Conservation (phyloP, 2,329 filamentous ascomycete species). For the Chaetomium strumarium region DNA sequence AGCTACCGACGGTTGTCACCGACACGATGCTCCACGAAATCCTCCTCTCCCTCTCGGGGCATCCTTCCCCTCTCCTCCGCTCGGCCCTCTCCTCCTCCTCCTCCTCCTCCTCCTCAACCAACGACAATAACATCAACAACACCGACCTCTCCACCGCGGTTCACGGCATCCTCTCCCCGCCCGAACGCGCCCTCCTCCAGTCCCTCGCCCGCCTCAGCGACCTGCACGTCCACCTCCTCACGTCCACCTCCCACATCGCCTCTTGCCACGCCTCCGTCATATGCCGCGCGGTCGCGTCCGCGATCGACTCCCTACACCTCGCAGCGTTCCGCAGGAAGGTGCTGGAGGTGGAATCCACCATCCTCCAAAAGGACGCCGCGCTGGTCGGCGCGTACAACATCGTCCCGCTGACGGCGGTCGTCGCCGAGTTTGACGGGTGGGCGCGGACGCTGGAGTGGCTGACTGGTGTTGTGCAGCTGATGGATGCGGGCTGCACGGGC, state of each 20-base stretch:
- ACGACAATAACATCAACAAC: too few species aligned
- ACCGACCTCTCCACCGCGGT: conserved; percentile 36
- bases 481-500: conserved; percentile 56
- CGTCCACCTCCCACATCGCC: conserved; percentile 60
- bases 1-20: background rate
- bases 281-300: conserved; percentile 78
- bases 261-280: conserved; percentile 71
- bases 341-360: conserved; percentile 72
- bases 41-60: conserved; percentile 89
- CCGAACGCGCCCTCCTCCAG: conserved; percentile 75
- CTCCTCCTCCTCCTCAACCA: background rate
- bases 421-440: conserved; percentile 84
- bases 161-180: conserved; percentile 57
- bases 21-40: conserved; percentile 92
- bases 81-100: conserved; percentile 27
- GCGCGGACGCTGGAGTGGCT: conserved; percentile 80
- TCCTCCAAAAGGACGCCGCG: conserved; percentile 68
- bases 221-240: conserved; percentile 67
- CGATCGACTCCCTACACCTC: conserved; percentile 69
- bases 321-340: conserved; percentile 77
- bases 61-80: conserved; percentile 82
- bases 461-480: conserved; percentile 65
- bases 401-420: conserved; percentile 79
- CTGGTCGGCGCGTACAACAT: conserved; percentile 90
- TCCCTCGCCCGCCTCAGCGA: conserved; percentile 72